Evolutionary conservation across 2,329 filamentous ascomycete species (phyloP).

Genomic region (Exophiala sp.): DNA sequence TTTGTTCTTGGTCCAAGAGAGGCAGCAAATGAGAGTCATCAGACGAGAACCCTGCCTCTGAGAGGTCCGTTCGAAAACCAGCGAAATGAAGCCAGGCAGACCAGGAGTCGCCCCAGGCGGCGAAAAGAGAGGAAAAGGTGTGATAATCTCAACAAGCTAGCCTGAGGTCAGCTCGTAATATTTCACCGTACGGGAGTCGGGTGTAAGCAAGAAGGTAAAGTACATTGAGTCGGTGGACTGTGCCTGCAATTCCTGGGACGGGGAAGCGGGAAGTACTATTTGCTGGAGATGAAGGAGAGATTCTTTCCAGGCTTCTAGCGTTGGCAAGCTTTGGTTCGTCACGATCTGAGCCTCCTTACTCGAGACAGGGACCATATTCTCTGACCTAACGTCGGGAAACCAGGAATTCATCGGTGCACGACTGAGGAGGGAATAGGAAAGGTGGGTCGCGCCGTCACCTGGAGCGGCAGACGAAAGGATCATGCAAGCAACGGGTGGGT

Average conservation of each 20-base stretch:
- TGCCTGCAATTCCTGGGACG: constrained; percentile 22
- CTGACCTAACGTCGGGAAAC: constrained; percentile 18
- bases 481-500: constrained; percentile 13
- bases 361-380: constrained; percentile 13
- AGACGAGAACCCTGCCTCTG: constrained; percentile 17
- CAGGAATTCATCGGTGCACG: constrained; percentile 12
- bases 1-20: constrained; percentile 20
- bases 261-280: constrained; percentile 23
- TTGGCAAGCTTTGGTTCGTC: constrained; percentile 16
- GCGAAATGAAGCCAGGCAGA: constrained; percentile 20
- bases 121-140: constrained; percentile 11
- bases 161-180: constrained; percentile 25
- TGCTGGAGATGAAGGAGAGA: constrained; percentile 19
- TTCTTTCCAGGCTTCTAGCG: constrained; percentile 26
- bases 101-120: constrained; percentile 8
- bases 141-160: constrained; percentile 19
- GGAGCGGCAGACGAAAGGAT: constrained; percentile 9
- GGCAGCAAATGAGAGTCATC: constrained; percentile 26
- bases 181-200: constrained; percentile 18
- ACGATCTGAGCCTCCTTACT: constrained; percentile 20
- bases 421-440: constrained; percentile 9
- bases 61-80: constrained; percentile 23
- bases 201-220: constrained; percentile 19
- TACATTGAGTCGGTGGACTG: constrained; percentile 16
- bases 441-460: constrained; percentile 22